Percentiles rank a stretch among this genome's conserved stretches.
phyloP scores from a whole-genome alignment of 345 rosid species.

The Citrus maxima region DNA sequence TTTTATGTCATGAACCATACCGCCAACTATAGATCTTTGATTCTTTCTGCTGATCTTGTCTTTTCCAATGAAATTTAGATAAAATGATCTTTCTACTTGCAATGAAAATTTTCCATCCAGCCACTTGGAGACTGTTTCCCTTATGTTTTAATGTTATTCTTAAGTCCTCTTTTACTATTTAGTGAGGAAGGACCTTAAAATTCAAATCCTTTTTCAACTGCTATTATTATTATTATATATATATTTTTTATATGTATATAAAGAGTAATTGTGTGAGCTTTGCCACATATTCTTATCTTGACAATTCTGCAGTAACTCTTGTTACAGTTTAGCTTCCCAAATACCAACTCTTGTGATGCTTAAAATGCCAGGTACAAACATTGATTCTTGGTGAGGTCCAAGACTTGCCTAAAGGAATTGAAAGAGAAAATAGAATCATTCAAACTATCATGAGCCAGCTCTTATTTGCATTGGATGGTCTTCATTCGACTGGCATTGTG shows the following conservation, averaged over 20 bases:
- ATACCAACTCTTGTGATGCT: not conserved
- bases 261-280: not conserved
- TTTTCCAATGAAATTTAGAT: not conserved
- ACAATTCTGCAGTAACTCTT: conserved; percentile 5
- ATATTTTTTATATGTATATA: not conserved
- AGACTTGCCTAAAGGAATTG: conserved; percentile 73
- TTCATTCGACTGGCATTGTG: conserved; percentile 95
- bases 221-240: not conserved
- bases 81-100: not conserved
- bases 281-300: not conserved
- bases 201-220: not conserved
- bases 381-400: conserved; percentile 78
- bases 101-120: not conserved
- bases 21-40: not conserved
- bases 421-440: conserved; percentile 82
- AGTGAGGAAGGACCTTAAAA: not conserved
- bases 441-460: conserved; percentile 86
- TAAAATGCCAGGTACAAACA: conserved; percentile 70
- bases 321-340: conserved; percentile 3
- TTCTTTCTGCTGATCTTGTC: not conserved
- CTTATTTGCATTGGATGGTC: conserved; percentile 93
- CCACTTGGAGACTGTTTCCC: not conserved
- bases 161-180: not conserved
- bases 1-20: not conserved
- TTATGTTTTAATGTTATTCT: not conserved